phyloP scores from a whole-genome alignment of 805 yeast genomes.

The Komagataella populi region DNA sequence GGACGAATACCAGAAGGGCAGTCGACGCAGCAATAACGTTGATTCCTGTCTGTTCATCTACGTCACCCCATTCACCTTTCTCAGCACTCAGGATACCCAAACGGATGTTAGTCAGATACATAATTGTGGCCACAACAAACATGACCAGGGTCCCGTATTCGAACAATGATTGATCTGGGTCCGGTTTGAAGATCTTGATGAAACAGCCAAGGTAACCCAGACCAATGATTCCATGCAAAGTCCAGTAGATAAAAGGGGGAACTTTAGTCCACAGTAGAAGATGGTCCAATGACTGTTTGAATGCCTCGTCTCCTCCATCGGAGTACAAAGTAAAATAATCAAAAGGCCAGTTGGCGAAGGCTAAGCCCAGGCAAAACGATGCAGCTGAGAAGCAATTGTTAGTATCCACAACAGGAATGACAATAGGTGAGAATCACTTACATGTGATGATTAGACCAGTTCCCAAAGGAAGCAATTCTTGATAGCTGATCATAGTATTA shows the following conservation, averaged over 20 bases:
- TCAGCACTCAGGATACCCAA: conserved; percentile 63
- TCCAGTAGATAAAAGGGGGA: conserved; percentile 44
- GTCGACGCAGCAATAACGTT: conserved; percentile 88
- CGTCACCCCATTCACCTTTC: conserved; percentile 86
- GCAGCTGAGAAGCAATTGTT: conserved; percentile 22
- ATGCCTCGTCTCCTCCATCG: conserved; percentile 29
- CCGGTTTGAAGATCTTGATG: conserved; percentile 77
- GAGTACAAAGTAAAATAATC: conserved; percentile 53
- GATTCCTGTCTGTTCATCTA: conserved; percentile 71
- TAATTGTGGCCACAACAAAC: conserved; percentile 55
- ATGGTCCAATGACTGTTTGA: conserved; percentile 53
- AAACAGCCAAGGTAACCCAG: conserved; percentile 64
- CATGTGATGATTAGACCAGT: conserved; percentile 21
- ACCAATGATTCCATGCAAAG: conserved; percentile 44
- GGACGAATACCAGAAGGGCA: conserved; percentile 55
- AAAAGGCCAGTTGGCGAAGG: conserved; percentile 71
- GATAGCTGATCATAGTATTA: neutral
- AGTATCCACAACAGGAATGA: neutral
- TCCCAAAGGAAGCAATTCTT: conserved; percentile 28
- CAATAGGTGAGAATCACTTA: conserved; percentile 1
- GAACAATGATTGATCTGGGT: conserved; percentile 70
- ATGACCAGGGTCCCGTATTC: conserved; percentile 82
- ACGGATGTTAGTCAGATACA: conserved; percentile 77
- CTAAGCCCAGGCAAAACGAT: conserved; percentile 69
- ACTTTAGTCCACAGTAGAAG: conserved; percentile 62